Conservation (phyloP, 768 basidiomycete species). For the Termitomyces bulborhizus region DNA sequence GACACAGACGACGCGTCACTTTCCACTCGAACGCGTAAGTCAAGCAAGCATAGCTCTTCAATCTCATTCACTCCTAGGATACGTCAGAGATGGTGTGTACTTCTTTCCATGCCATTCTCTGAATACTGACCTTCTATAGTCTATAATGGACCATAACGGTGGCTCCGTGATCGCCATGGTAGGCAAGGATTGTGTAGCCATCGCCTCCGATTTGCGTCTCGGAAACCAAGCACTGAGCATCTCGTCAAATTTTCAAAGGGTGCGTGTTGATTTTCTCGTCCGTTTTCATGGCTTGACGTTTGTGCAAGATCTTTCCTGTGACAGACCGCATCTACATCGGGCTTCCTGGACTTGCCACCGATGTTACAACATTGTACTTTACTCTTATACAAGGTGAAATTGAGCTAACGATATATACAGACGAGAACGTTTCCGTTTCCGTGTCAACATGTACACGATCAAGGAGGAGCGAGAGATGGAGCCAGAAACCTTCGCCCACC, state of each 20-base stretch:
- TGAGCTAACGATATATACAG: conserved; percentile 31
- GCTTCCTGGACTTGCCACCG: conserved; percentile 87
- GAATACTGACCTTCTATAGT: conserved; percentile 38
- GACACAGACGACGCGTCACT: conserved; percentile 38
- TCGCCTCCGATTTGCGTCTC: conserved; percentile 90
- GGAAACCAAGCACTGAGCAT: conserved; percentile 85
- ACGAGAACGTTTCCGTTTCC: conserved; percentile 84
- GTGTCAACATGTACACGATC: conserved; percentile 99
- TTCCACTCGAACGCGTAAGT: conserved; percentile 25
- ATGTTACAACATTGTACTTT: conserved; percentile 80
- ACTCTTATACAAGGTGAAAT: conserved; percentile 3
- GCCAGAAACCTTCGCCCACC: conserved; percentile 92
- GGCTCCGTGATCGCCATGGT: conserved; percentile 99
- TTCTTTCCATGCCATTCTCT: neutral
- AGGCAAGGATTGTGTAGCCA: conserved; percentile 97
- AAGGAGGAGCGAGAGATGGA: conserved; percentile 98
- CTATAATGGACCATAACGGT: conserved; percentile 91
- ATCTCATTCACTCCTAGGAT: conserved; percentile 1
- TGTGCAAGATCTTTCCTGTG: conserved; percentile 80
- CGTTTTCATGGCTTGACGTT: conserved; percentile 7
- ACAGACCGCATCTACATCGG: conserved; percentile 91
- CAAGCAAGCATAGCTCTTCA: neutral
- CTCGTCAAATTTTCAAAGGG: conserved; percentile 93
- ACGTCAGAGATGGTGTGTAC: conserved; percentile 34
- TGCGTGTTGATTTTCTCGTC: conserved; percentile 23